Evolutionary conservation across 495 filamentous ascomycete genomes (phyloP).

Genomic region (Pseudoneurospora amorphoporcata): DNA sequence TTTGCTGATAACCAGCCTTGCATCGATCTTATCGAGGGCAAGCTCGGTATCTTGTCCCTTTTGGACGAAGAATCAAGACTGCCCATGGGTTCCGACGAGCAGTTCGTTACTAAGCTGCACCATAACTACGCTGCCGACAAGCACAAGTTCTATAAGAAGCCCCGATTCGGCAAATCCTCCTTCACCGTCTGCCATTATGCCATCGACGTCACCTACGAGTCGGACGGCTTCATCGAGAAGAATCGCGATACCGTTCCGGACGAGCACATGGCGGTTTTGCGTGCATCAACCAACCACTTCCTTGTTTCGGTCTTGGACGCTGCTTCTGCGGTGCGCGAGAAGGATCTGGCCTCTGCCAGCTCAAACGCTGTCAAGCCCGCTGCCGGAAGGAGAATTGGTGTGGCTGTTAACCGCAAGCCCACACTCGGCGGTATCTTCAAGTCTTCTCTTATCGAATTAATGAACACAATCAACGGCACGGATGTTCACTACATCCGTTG

Average conservation of each 20-base stretch:
- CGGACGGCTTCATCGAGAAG: constrained; percentile 99
- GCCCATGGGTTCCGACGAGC: constrained; percentile 94
- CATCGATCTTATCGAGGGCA: constrained; percentile 97
- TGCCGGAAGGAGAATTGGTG: constrained; percentile 73
- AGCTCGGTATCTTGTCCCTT: constrained; percentile 83
- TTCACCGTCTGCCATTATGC: constrained; percentile 99
- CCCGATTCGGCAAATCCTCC: constrained; percentile 90
- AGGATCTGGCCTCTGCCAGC: constrained; percentile 60
- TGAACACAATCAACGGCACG: constrained; percentile 94
- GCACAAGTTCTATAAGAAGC: constrained; percentile 97
- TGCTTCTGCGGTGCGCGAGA: constrained; percentile 77
- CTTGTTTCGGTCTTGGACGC: constrained; percentile 75
- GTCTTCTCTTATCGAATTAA: constrained; percentile 93
- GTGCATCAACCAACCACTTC: constrained; percentile 75
- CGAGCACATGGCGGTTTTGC: constrained; percentile 90
- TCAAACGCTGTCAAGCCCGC: constrained; percentile 60
- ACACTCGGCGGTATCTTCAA: constrained; percentile 98
- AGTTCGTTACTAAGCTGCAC: constrained; percentile 95
- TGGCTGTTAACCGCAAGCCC: constrained; percentile 89
- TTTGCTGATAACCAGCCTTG: constrained; percentile 99
- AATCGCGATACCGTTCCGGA: constrained; percentile 98
- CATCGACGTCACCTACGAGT: constrained; percentile 96
- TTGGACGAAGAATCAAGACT: constrained; percentile 94
- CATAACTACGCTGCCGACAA: constrained; percentile 87
- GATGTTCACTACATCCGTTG: constrained; percentile 99